phyloP scores from a whole-genome alignment of 257 asterid species.

The Nicotiana paniculata region DNA sequence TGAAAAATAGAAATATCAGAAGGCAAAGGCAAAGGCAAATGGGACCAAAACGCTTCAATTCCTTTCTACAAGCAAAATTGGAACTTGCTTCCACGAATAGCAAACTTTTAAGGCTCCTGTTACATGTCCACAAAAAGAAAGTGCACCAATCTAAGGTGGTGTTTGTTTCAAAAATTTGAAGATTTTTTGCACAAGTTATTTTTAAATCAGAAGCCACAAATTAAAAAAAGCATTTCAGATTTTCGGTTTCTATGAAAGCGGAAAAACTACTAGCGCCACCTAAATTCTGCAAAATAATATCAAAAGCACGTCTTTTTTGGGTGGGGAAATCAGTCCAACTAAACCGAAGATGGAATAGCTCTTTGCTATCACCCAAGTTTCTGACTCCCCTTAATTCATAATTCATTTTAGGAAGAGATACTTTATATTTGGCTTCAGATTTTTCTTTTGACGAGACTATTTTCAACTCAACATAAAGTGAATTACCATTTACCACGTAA shows the following conservation, averaged over 20 bases:
- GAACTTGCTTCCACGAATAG: constrained; percentile 20
- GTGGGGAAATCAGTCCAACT: neutral
- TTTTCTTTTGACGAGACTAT: too few relatives aligned
- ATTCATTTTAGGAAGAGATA: too few relatives aligned
- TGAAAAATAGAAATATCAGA: neutral
- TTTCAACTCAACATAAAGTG: too few relatives aligned
- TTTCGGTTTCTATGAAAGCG: too few relatives aligned
- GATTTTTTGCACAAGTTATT: neutral
- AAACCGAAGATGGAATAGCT: neutral
- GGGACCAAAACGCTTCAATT: constrained; percentile 11
- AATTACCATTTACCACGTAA: too few relatives aligned
- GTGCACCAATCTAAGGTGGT: neutral
- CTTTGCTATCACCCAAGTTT: too few relatives aligned
- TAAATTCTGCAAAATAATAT: neutral
- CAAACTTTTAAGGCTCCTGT: neutral
- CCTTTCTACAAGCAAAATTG: constrained; percentile 8
- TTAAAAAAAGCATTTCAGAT: too few relatives aligned
- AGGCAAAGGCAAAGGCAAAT: neutral
- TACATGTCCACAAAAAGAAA: neutral
- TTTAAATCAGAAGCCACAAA: too few relatives aligned
- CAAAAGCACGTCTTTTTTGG: neutral
- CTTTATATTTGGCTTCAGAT: too few relatives aligned
- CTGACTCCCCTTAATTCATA: too few relatives aligned
- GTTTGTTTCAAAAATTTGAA: neutral
- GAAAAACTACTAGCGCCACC: neutral